These are phyloP conservation scores for Podospora anserina DNA, from an alignment of 495 filamentous ascomycete genomes.

Conservation along the genomic window DNA sequence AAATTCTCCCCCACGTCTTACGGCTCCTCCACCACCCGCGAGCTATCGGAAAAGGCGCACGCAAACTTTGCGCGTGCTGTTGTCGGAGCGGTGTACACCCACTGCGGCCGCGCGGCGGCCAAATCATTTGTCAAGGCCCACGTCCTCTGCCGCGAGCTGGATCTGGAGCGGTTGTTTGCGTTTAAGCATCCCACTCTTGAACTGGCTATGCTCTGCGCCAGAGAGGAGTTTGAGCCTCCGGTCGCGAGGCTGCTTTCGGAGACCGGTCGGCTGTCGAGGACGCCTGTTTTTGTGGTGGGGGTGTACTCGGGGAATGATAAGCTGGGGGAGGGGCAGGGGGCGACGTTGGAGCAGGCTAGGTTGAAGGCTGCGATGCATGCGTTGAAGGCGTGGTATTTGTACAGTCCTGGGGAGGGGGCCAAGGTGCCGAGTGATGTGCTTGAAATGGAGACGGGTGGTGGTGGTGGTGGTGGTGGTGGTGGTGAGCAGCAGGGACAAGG, in stretches of 20 bases:
- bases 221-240: slow-evolving; percentile 85
- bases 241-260: slow-evolving; percentile 83
- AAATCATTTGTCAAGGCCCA: slow-evolving; percentile 80
- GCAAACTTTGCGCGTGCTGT: slow-evolving; percentile 75
- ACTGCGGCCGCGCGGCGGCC: slow-evolving; percentile 64
- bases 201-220: slow-evolving; percentile 70
- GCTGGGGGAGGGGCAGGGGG: slow-evolving; percentile 79
- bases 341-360: slow-evolving; percentile 71
- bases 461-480: slow-evolving; percentile 29
- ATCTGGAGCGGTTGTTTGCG: slow-evolving; percentile 70
- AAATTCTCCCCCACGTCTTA: slow-evolving; percentile 19
- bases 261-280: slow-evolving; percentile 75
- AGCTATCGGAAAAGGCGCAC: slow-evolving; percentile 34
- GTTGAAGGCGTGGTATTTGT: slow-evolving; percentile 93
- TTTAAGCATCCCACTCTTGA: slow-evolving; percentile 82
- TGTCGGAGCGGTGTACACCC: slow-evolving; percentile 78
- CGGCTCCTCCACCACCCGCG: slow-evolving; percentile 32
- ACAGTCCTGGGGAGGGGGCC: slow-evolving; percentile 65
- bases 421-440: slow-evolving; percentile 80
- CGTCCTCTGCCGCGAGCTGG: slow-evolving; percentile 74
- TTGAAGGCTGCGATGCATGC: slow-evolving; percentile 74
- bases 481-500: no score
- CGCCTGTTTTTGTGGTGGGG: slow-evolving; percentile 91
- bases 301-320: slow-evolving; percentile 85
- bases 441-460: slow-evolving; percentile 46